These are phyloP conservation scores for Amauroascus verrucosus DNA, from an alignment of 2,329 filamentous ascomycete species.

Conservation along the genomic window DNA sequence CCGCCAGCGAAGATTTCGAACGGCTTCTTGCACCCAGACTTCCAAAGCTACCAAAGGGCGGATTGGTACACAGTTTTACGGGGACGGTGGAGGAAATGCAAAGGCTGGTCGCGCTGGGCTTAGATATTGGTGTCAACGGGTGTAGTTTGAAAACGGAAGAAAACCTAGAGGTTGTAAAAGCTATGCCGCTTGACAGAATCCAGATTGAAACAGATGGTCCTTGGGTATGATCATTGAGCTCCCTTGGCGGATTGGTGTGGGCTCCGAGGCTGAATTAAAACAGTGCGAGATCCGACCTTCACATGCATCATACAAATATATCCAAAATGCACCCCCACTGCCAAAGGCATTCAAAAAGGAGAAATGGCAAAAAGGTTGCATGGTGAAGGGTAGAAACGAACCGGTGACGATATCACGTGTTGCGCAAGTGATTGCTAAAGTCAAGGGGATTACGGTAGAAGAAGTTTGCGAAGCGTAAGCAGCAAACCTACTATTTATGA, in stretches of 20 bases:
- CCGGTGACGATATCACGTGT: constrained; percentile 77
- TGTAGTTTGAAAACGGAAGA: constrained; percentile 92
- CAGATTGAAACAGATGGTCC: constrained; percentile 97
- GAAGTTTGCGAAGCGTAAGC: constrained; percentile 71
- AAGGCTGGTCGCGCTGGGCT: constrained; percentile 64
- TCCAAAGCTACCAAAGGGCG: constrained; percentile 59
- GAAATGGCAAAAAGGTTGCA: constrained; percentile 74
- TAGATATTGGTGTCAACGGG: constrained; percentile 91
- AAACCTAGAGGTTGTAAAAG: constrained; percentile 73
- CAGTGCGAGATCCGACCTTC: constrained; percentile 82
- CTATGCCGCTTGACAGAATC: constrained; percentile 65
- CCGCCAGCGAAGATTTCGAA: constrained; percentile 78
- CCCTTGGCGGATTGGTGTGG: background rate
- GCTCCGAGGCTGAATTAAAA: background rate
- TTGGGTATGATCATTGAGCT: constrained; percentile 44
- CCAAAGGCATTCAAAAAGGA: constrained; percentile 92
- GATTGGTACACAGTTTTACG: constrained; percentile 91
- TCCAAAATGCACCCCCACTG: constrained; percentile 57
- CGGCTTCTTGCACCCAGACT: constrained; percentile 54
- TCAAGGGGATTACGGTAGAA: constrained; percentile 70
- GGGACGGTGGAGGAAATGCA: constrained; percentile 77
- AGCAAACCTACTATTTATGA: background rate
- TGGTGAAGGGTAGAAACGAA: constrained; percentile 94
- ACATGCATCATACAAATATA: constrained; percentile 71
- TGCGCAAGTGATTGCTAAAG: constrained; percentile 74